These are phyloP conservation scores for Fraxinus paxiana DNA, from an alignment of 305 asterid genomes.

Conservation along the genomic window DNA sequence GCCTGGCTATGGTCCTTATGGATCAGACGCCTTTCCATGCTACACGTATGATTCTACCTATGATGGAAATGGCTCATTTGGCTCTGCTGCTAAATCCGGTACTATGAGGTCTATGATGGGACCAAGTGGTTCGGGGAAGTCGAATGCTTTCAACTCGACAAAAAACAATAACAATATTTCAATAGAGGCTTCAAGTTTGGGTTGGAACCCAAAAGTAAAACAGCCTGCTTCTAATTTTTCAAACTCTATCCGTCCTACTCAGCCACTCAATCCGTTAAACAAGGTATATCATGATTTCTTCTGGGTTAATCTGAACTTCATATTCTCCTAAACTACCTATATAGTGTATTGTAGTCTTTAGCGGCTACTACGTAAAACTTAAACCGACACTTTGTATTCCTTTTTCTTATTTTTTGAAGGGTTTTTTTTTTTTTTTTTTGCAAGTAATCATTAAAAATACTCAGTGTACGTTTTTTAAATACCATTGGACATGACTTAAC, in stretches of 20 bases:
- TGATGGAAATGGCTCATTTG: conserved; percentile 39
- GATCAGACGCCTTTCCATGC: conserved; percentile 50
- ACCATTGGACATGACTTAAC: neutral
- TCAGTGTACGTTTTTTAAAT: neutral
- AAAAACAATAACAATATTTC: conserved; percentile 30
- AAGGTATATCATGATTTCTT: conserved; percentile 28
- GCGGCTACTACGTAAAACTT: neutral
- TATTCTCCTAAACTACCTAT: conserved; percentile 1
- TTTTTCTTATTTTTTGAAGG: neutral
- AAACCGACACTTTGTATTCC: neutral
- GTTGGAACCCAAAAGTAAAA: conserved; percentile 40
- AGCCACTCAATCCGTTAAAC: conserved; percentile 35
- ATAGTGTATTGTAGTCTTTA: neutral
- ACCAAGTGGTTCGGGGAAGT: conserved; percentile 44
- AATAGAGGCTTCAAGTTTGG: conserved; percentile 30
- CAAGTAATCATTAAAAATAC: neutral
- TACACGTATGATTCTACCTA: conserved; percentile 40
- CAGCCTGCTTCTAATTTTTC: conserved; percentile 38
- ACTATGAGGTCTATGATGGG: conserved; percentile 34
- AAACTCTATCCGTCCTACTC: conserved; percentile 44
- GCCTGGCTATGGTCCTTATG: conserved; percentile 63
- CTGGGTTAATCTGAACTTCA: neutral
- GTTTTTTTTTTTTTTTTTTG: neutral
- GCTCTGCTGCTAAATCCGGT: conserved; percentile 32
- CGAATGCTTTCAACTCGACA: conserved; percentile 37